phyloP scores from a whole-genome alignment of 108 stramenopile species.

The Cyclostephanos tholiformis region DNA sequence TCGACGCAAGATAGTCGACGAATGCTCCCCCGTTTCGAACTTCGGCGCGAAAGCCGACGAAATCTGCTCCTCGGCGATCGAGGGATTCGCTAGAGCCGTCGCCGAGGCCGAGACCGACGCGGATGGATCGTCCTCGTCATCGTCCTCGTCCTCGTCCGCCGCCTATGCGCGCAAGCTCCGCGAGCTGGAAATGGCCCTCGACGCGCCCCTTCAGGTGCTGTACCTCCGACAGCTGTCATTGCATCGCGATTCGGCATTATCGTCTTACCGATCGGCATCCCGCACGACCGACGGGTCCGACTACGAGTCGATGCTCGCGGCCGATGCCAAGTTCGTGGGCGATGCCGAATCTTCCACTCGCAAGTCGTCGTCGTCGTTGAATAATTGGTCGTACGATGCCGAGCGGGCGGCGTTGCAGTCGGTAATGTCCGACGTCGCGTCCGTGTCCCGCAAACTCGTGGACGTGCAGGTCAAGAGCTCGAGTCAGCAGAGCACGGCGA shows the following conservation, averaged over 20 bases:
- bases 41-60: constrained; percentile 88
- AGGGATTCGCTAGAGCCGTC: constrained; percentile 70
- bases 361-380: constrained; percentile 62
- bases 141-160: constrained; percentile 57
- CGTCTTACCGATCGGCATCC: constrained; percentile 77
- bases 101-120: not conserved
- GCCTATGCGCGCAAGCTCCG: constrained; percentile 88
- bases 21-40: constrained; percentile 63
- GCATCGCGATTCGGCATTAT: constrained; percentile 86
- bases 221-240: constrained; percentile 88
- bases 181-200: constrained; percentile 86
- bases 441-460: constrained; percentile 72
- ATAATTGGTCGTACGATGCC: constrained; percentile 92
- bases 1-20: constrained; percentile 73
- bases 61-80: constrained; percentile 89
- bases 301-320: constrained; percentile 95
- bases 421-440: constrained; percentile 88
- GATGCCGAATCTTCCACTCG: constrained; percentile 88
- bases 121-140: constrained; percentile 82
- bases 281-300: constrained; percentile 83
- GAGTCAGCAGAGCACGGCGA: constrained; percentile 87
- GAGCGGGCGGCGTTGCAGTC: constrained; percentile 81
- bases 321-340: constrained; percentile 84
- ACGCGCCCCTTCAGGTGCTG: constrained; percentile 90
- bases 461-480: constrained; percentile 83